These are phyloP conservation scores for Leccinellum rugosiceps DNA, from an alignment of 768 basidiomycete genomes.

Conservation along the genomic window DNA sequence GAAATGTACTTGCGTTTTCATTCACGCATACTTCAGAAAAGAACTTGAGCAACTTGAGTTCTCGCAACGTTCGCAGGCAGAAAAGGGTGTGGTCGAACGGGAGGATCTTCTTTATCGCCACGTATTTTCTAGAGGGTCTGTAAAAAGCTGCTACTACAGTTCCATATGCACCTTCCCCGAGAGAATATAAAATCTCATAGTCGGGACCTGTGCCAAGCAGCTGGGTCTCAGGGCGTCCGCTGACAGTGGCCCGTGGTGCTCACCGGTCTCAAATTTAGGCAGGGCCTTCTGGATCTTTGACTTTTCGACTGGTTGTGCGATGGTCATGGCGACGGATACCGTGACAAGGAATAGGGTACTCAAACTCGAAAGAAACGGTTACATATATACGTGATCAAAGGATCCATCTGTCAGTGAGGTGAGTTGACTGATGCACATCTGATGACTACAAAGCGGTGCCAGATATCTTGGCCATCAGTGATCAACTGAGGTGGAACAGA, in stretches of 20 bases:
- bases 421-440: constrained; percentile 10
- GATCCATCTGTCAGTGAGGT: neutral
- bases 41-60: constrained; percentile 87
- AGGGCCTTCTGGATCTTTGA: constrained; percentile 58
- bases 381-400: neutral
- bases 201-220: constrained; percentile 50
- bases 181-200: constrained; percentile 68
- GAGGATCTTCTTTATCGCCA: constrained; percentile 94
- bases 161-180: constrained; percentile 88
- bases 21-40: constrained; percentile 78
- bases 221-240: neutral
- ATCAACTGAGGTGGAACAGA: constrained; percentile 7
- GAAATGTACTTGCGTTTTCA: constrained; percentile 57
- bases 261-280: constrained; percentile 73
- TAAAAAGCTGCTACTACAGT: constrained; percentile 88
- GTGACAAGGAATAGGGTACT: neutral
- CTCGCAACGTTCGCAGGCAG: constrained; percentile 83
- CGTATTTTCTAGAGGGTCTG: constrained; percentile 73
- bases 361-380: neutral
- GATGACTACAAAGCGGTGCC: constrained; percentile 9
- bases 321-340: constrained; percentile 3
- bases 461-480: constrained; percentile 2
- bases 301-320: constrained; percentile 9
- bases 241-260: constrained; percentile 7
- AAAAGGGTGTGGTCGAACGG: constrained; percentile 95